These are phyloP conservation scores for Cyclostephanos tholiformis DNA, from an alignment of 108 stramenopile genomes.

Conservation along the genomic window DNA sequence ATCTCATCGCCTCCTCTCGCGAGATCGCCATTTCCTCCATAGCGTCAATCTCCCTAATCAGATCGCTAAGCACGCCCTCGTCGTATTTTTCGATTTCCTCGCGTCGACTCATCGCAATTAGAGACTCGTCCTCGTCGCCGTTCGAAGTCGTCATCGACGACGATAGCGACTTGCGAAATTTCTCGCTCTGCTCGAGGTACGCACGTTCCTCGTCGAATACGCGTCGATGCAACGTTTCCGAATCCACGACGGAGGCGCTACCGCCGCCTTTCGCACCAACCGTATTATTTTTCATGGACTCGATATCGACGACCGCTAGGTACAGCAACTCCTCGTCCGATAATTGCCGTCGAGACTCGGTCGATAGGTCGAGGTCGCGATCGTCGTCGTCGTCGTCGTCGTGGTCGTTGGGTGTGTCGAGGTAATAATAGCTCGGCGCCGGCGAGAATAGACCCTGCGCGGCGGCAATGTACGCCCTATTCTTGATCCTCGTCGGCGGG, in stretches of 20 bases:
- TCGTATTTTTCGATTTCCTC: conserved; percentile 30
- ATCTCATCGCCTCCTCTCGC: conserved; percentile 37
- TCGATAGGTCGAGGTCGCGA: neutral
- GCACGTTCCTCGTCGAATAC: conserved; percentile 46
- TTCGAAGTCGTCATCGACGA: conserved; percentile 12
- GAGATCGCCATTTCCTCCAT: conserved; percentile 37
- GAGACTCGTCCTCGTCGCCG: conserved; percentile 12
- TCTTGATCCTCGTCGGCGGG: conserved; percentile 10
- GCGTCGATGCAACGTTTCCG: conserved; percentile 31
- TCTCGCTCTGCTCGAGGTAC: conserved; percentile 41
- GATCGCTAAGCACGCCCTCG: conserved; percentile 18
- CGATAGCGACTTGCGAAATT: conserved; percentile 39
- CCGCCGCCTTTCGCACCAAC: neutral
- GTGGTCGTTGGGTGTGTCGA: conserved; percentile 7
- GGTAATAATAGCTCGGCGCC: conserved; percentile 22
- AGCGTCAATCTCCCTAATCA: conserved; percentile 38
- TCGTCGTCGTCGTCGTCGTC: neutral
- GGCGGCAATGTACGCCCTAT: conserved; percentile 24
- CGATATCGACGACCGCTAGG: conserved; percentile 14
- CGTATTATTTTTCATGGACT: no score
- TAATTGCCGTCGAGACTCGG: conserved; percentile 1
- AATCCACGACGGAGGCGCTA: conserved; percentile 8
- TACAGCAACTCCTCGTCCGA: conserved; percentile 31
- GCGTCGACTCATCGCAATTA: conserved; percentile 29
- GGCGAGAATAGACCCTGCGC: conserved; percentile 29